Evolutionary conservation across 345 rosid genomes (phyloP), one percentile per base, ranked within the genome.

Genomic region (Syzygium aromaticum): DNA sequence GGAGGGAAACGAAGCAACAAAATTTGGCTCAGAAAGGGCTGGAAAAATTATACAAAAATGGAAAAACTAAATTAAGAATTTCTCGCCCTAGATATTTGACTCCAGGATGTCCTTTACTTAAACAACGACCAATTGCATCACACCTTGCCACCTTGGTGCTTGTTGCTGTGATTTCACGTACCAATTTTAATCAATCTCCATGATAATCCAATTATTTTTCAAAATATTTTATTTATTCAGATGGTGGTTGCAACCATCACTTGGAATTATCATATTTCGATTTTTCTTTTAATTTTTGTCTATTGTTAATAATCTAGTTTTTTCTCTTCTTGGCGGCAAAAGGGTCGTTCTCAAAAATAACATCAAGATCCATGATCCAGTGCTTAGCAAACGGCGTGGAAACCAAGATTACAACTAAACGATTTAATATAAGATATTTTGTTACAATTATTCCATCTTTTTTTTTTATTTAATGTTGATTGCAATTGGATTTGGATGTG

Each of bases 381-480:
- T 27, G 33, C 33, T 61, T 61, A 11, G 67, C 67, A n/a, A n/a
- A n/a, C 33, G 33, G 67, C 67, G 17, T n/a, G 17, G 67, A 61
- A 30, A 61, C 67, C 67, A 61, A n/a, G 67, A 61, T 61, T 27
- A 61, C 33, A 61, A n/a, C 33, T 27, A 11, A 52, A 52, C 15
- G 53, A 12, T 13, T 13, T 40, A 3, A n/a, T 23, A 9, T n/a
- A 57, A 57, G 14, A 11, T 25, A 57, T 57, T 57, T 57, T 11
- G 25, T 57, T 25, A 54, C 22, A 4, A 25, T 56, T 27, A 23
- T 56, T 10, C 22, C 21, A 19, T 40, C 43, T 40, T 9, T 11
- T 0, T 0, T 57, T 25, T 11, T 11, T 23, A 57, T 12, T 61
- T 12, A n/a, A 61, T n/a, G 33, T 61, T 61, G n/a, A 61, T n/a